Evolutionary conservation across 1,284 basidiomycete species (phyloP).

Genomic region (Prillingera fragicola): DNA sequence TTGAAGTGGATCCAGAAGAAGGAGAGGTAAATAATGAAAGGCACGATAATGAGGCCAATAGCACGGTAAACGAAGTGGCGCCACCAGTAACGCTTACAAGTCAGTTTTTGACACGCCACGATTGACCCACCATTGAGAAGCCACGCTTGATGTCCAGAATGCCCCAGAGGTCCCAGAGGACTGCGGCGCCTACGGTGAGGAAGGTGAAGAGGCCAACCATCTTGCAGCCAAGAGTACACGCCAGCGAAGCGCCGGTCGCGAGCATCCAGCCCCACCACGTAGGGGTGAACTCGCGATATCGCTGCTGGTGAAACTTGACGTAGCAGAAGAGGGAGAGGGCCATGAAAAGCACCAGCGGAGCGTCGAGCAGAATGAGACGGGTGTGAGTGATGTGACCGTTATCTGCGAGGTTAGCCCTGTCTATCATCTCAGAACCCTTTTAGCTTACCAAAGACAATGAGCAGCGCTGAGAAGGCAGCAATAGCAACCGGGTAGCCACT

Average conservation of each 20-base stretch:
- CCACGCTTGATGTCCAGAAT: constrained; percentile 76
- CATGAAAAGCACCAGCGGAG: constrained; percentile 93
- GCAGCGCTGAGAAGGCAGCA: constrained; percentile 75
- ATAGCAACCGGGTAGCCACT: constrained; percentile 88
- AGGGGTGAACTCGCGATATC: constrained; percentile 80
- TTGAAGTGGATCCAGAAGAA: constrained; percentile 97
- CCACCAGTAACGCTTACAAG: constrained; percentile 72
- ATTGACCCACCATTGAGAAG: constrained; percentile 65
- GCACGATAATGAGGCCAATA: constrained; percentile 79
- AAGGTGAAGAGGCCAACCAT: constrained; percentile 97
- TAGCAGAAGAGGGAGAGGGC: constrained; percentile 90
- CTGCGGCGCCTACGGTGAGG: constrained; percentile 79
- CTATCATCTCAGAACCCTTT: not conserved
- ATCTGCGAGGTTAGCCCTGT: constrained; percentile 54
- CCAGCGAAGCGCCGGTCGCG: constrained; percentile 85
- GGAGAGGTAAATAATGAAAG: constrained; percentile 82
- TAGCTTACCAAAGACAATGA: constrained; percentile 79
- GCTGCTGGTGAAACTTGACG: constrained; percentile 88
- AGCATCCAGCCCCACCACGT: constrained; percentile 96
- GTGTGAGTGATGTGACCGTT: constrained; percentile 95
- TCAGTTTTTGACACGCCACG: not conserved
- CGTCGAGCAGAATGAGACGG: constrained; percentile 92
- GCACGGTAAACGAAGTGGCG: constrained; percentile 83
- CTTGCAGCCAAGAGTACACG: constrained; percentile 94
- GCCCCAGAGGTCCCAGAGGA: constrained; percentile 90